These are phyloP conservation scores for Guillardia theta DNA, from an alignment of 78 protist species.

Conservation along the genomic window DNA sequence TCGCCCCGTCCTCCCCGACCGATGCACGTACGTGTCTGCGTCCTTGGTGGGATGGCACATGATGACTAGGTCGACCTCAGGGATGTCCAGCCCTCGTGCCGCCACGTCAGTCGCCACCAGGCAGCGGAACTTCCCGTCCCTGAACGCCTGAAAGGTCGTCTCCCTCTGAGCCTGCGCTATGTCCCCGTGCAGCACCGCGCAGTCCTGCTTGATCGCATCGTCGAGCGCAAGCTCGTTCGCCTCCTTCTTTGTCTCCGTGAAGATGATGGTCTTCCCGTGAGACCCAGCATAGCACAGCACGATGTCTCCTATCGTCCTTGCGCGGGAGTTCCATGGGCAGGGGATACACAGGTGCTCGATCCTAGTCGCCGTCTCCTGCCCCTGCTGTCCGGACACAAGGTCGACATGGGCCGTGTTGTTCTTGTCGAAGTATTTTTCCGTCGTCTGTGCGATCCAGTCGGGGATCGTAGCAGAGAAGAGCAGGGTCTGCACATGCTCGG, in stretches of 20 bases:
- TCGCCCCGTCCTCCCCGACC: neutral
- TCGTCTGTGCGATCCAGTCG: neutral
- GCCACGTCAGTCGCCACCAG: conserved; percentile 94
- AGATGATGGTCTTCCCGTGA: neutral
- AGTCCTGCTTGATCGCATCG: neutral
- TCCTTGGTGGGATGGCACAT: conserved; percentile 85
- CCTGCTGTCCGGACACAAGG: neutral
- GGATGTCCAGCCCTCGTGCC: conserved; percentile 91
- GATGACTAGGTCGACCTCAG: conserved; percentile 76
- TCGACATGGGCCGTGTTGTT: neutral
- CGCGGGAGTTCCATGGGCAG: conserved; percentile 8
- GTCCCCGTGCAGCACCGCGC: conserved; percentile 40
- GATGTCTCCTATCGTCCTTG: neutral
- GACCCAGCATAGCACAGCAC: neutral
- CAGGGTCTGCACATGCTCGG: conserved; percentile 49
- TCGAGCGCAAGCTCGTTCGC: conserved; percentile 7
- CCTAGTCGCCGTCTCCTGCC: neutral
- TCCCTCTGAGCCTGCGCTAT: conserved; percentile 1
- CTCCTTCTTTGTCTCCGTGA: conserved; percentile 32
- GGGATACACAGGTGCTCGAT: neutral
- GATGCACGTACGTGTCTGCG: conserved; percentile 46
- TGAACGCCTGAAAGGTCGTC: conserved; percentile 42
- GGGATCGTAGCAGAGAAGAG: conserved; percentile 81
- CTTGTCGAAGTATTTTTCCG: neutral
- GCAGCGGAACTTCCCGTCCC: conserved; percentile 40